A percentile compares a stretch with the other conserved stretches of the same genome.
Evolutionary conservation across 495 filamentous ascomycete genomes (phyloP).

Genomic region (Eremomyces bilateralis): DNA sequence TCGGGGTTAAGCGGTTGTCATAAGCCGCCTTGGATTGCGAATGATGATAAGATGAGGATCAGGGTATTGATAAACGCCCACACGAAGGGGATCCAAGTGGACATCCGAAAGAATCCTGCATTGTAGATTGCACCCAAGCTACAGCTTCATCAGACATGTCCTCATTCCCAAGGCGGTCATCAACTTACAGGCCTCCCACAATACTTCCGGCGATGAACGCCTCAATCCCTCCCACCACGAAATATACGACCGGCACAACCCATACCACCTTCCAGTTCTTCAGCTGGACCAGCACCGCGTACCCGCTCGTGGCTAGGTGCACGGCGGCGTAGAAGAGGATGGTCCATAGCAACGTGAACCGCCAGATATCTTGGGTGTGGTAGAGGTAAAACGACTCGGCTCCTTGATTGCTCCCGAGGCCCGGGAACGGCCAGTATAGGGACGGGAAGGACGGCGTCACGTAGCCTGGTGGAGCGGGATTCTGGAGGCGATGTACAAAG

Average conservation of each 20-base stretch:
- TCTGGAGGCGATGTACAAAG: constrained; percentile 16
- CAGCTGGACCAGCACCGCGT: constrained; percentile 45
- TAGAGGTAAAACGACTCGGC: constrained; percentile 45
- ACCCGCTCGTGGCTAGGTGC: constrained; percentile 46
- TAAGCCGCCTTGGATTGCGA: constrained; percentile 85
- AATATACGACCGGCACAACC: constrained; percentile 54
- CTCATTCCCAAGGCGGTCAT: background rate
- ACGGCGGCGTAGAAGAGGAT: constrained; percentile 42
- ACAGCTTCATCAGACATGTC: constrained; percentile 3
- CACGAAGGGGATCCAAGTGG: constrained; percentile 88
- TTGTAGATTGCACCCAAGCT: constrained; percentile 79
- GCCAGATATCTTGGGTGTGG: constrained; percentile 63
- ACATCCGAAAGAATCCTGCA: constrained; percentile 78
- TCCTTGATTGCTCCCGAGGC: constrained; percentile 20
- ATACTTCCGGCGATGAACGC: constrained; percentile 73
- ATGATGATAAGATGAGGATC: constrained; percentile 79
- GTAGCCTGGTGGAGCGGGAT: constrained; percentile 43
- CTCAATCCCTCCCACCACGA: constrained; percentile 53
- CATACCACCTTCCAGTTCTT: constrained; percentile 54
- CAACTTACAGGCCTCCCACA: constrained; percentile 69
- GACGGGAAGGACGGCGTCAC: constrained; percentile 61
- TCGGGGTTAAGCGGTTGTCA: constrained; percentile 27
- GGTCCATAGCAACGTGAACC: constrained; percentile 84
- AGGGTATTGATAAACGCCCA: constrained; percentile 85
- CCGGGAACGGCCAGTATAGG: constrained; percentile 55